phyloP scores from a whole-genome alignment of 495 filamentous ascomycete species.

The Penicillium bialowiezense region DNA sequence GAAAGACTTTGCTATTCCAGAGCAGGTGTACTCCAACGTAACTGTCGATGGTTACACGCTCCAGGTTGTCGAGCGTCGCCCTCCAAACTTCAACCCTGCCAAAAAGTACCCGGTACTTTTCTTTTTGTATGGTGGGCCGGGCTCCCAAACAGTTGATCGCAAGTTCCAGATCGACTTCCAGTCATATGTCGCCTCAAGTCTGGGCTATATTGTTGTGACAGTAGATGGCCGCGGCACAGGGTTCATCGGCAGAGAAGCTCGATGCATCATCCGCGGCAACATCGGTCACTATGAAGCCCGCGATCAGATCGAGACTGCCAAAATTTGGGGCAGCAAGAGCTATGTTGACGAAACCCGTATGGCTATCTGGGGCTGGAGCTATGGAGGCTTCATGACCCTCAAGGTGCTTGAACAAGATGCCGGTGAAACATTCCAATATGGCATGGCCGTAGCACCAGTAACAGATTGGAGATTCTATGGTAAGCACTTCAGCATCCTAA shows the following conservation, averaged over 20 bases:
- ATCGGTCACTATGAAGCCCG: slow-evolving; percentile 80
- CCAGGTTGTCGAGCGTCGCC: slow-evolving; percentile 85
- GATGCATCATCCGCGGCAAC: slow-evolving; percentile 77
- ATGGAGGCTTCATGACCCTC: slow-evolving; percentile 94
- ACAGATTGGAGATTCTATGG: slow-evolving; percentile 95
- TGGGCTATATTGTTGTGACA: slow-evolving; percentile 95
- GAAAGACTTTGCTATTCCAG: slow-evolving; percentile 75
- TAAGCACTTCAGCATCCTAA: slow-evolving; percentile 19
- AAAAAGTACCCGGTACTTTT: slow-evolving; percentile 94
- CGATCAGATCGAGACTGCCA: slow-evolving; percentile 89
- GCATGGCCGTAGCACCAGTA: slow-evolving; percentile 96
- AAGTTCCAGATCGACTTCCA: slow-evolving; percentile 86
- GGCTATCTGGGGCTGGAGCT: slow-evolving; percentile 98
- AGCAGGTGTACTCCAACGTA: slow-evolving; percentile 80
- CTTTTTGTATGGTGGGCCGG: slow-evolving; percentile 87
- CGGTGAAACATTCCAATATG: slow-evolving; percentile 87
- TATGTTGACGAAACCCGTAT: slow-evolving; percentile 82
- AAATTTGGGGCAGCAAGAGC: slow-evolving; percentile 75
- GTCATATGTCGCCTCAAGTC: slow-evolving; percentile 75
- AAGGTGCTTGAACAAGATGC: slow-evolving; percentile 92
- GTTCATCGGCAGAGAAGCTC: slow-evolving; percentile 79
- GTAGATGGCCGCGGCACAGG: slow-evolving; percentile 93
- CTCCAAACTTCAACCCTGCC: slow-evolving; percentile 81
- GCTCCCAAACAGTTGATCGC: slow-evolving; percentile 82
- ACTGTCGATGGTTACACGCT: slow-evolving; percentile 75